A percentile compares a stretch with the other conserved stretches of the same genome.
Conservation (phyloP, 768 basidiomycete species). For the Phlegmacium glaucopus region DNA sequence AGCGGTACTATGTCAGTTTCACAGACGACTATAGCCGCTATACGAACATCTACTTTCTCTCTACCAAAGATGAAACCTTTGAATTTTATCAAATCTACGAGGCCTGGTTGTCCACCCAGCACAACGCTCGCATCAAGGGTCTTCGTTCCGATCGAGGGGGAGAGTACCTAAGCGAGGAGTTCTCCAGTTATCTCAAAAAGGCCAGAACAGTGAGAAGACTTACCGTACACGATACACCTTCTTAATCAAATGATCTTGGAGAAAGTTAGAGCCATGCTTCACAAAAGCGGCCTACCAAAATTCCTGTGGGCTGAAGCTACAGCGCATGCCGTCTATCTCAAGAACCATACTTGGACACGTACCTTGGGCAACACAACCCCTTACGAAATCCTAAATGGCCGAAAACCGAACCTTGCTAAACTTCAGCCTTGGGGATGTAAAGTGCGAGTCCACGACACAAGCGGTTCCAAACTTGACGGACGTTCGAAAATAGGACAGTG, state of each 20-base stretch:
- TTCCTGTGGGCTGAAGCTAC: too few relatives aligned
- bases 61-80: too few relatives aligned
- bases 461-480: slow-evolving; percentile 23
- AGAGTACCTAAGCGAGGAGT: slow-evolving; percentile 7
- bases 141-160: too few relatives aligned
- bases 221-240: slow-evolving; percentile 13
- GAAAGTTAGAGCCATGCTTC: slow-evolving; percentile 27
- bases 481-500: slow-evolving; percentile 16
- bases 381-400: slow-evolving; percentile 5
- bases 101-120: too few relatives aligned
- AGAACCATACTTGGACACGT: slow-evolving; percentile 13
- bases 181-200: slow-evolving; percentile 4
- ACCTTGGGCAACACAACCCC: slow-evolving; percentile 9
- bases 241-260: slow-evolving; percentile 29
- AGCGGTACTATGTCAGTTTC: slow-evolving; percentile 24
- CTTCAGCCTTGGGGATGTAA: slow-evolving; percentile 10
- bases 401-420: slow-evolving; percentile 13
- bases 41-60: slow-evolving; percentile 13
- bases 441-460: slow-evolving; percentile 19
- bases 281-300: too few relatives aligned
- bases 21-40: background rate
- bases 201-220: slow-evolving; percentile 1
- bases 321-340: slow-evolving; percentile 10
- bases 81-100: too few relatives aligned
- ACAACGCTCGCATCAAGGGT: too few relatives aligned